Evolutionary conservation across 1,284 basidiomycete species (phyloP).

Genomic region (Tilletiaria anomala): DNA sequence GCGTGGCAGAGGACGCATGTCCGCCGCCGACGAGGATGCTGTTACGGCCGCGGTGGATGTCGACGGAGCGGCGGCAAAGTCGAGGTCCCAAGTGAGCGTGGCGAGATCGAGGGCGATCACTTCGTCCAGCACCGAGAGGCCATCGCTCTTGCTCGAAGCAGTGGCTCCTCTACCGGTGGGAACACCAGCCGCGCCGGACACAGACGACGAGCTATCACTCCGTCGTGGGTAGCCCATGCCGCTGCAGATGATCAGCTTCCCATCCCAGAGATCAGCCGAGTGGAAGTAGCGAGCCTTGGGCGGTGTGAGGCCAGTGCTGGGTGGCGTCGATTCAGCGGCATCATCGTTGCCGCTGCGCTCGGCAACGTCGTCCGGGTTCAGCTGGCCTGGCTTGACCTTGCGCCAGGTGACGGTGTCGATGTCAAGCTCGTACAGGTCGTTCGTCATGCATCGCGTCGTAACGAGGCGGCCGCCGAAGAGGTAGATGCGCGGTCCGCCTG

Average conservation of each 20-base stretch:
- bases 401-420: conserved; percentile 22
- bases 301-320: conserved; percentile 1
- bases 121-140: conserved; percentile 27
- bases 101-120: conserved; percentile 23
- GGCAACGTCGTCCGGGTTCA: not conserved
- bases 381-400: conserved; percentile 1
- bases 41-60: too few species aligned
- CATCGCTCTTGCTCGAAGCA: conserved; percentile 4
- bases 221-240: conserved; percentile 25
- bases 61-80: conserved; percentile 2
- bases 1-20: conserved; percentile 11
- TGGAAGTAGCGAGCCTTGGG: conserved; percentile 33
- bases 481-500: conserved; percentile 9
- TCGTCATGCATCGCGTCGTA: conserved; percentile 26
- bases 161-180: not conserved
- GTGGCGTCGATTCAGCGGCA: not conserved
- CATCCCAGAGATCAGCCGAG: conserved; percentile 27
- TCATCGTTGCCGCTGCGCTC: not conserved
- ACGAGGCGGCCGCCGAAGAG: conserved; percentile 32
- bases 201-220: conserved; percentile 1
- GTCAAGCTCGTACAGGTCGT: conserved; percentile 24
- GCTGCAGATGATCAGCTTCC: conserved; percentile 28
- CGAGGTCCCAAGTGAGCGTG: conserved; percentile 23
- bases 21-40: not conserved
- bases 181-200: not conserved